Conservation (phyloP, 2,329 filamentous ascomycete genomes). For the Fusarium annulatum region DNA sequence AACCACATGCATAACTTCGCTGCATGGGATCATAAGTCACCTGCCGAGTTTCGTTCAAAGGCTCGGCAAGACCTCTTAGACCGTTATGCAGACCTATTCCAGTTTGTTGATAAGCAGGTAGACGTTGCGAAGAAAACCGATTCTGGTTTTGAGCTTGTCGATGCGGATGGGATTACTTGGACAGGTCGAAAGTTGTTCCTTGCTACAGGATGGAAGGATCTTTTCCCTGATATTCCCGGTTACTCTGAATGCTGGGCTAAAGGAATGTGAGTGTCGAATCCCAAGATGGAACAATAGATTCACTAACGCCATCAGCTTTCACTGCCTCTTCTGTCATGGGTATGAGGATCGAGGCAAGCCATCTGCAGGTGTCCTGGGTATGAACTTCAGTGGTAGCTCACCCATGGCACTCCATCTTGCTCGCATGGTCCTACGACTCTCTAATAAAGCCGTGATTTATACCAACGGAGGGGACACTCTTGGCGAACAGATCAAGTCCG, state of each 20-base stretch:
- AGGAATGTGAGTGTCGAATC: not conserved
- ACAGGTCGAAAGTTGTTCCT: not conserved
- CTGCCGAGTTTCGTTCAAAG: not conserved
- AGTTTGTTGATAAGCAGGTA: not conserved
- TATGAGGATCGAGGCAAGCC: not conserved
- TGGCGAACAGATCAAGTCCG: not conserved
- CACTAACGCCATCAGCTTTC: not conserved
- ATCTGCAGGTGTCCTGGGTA: not conserved
- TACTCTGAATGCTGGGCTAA: not conserved
- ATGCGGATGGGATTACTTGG: not conserved
- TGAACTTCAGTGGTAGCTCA: not conserved
- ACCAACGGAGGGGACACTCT: not conserved
- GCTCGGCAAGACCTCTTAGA: not conserved
- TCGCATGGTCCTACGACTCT: not conserved
- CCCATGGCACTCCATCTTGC: not conserved
- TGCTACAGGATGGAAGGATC: not conserved
- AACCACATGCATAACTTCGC: slow-evolving; percentile 56
- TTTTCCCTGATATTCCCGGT: not conserved
- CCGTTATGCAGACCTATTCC: not conserved
- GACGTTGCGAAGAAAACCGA: not conserved
- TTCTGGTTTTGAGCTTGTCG: not conserved
- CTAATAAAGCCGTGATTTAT: not conserved
- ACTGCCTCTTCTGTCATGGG: not conserved
- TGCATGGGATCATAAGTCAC: slow-evolving; percentile 3
- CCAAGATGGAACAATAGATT: not conserved